A percentile compares a stretch with the other conserved stretches of the same genome.
Evolutionary conservation across 305 asterid genomes (phyloP).

Genomic region (Solanum hybrid): DNA sequence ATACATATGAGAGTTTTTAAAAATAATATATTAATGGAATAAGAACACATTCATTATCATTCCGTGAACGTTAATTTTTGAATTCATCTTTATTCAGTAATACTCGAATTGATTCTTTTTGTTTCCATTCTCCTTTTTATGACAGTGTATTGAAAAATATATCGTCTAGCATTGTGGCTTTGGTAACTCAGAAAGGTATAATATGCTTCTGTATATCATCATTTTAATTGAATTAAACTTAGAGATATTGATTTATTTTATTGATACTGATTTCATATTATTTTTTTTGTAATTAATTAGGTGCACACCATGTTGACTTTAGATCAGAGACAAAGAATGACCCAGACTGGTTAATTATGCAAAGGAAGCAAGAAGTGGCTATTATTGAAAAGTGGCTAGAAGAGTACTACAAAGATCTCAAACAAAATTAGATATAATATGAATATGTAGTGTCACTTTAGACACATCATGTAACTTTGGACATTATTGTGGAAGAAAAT

Average conservation of each 20-base stretch:
- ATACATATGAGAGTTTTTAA: background rate
- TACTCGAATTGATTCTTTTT: background rate
- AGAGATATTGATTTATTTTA: background rate
- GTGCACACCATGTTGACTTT: conserved; percentile 77
- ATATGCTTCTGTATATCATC: background rate
- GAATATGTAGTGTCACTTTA: background rate
- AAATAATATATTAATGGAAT: background rate
- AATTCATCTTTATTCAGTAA: accelerated
- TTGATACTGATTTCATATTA: background rate
- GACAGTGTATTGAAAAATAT: conserved; percentile 49
- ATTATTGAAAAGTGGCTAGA: conserved; percentile 51
- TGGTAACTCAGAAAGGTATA: conserved; percentile 50
- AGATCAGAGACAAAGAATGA: conserved; percentile 42
- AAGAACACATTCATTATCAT: background rate
- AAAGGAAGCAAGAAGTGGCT: conserved; percentile 49
- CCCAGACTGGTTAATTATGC: conserved; percentile 54
- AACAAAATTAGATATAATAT: conserved; percentile 5
- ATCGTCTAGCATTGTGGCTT: conserved; percentile 61
- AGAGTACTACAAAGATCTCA: conserved; percentile 37
- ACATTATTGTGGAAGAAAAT: background rate
- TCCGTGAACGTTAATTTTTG: background rate
- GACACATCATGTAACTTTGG: background rate
- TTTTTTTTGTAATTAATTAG: conserved; percentile 12
- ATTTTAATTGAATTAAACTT: background rate
- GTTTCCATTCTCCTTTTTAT: background rate